Base-by-base conservation (phyloP, 169 alveolate genomes). In the Plasmodium reichenowi region DNA sequence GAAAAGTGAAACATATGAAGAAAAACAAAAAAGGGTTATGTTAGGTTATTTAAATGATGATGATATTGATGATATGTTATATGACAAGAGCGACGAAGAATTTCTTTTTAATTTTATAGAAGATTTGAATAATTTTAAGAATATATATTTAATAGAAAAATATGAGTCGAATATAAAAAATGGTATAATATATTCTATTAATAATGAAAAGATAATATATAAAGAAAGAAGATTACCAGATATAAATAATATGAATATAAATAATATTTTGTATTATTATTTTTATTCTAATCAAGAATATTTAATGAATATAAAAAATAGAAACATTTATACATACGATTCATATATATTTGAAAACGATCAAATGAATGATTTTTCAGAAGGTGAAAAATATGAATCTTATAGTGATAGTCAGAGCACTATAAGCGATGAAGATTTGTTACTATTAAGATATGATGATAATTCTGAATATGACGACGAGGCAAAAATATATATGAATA, bases 341-440 rank as follows among this genome's bases (percentile, higher is more conserved):
- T 70, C 92, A 3, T 86, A 86, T 24, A 26, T 66, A 52, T 86
- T 86, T 86, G 78, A 72, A 1, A n/a, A 22, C 10, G 74, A 68
- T n/a, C 45, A 62, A 22, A 13, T 59, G 15, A 70, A 24, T 17
- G 70, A 68, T 6, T 48, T 20, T n/a, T 26, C 74, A 22, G 43
- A 66, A 26, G 48, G 60, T 50, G n/a, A 1, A n/a, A 15, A 43
- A 2, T 68, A 45, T n/a, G 56, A 47, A 0, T 29, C 54, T 8
- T 22, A 32, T 22, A 43, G 66, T 17, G 43, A 29, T 3, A 45
- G 75, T 12, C 22, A 64, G 9, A 67, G 73, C 67, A 86, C 66
- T 22, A 86, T 86, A 17, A 86, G 85, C 22, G 92, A 86, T 74
- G 92, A 86, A 32, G 88, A 86, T 24, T 38, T 86, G 8, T 67